A percentile compares a stretch with the other conserved stretches of the same genome.
Conservation (phyloP, 129 eudicot species). For the Arctium minus region DNA sequence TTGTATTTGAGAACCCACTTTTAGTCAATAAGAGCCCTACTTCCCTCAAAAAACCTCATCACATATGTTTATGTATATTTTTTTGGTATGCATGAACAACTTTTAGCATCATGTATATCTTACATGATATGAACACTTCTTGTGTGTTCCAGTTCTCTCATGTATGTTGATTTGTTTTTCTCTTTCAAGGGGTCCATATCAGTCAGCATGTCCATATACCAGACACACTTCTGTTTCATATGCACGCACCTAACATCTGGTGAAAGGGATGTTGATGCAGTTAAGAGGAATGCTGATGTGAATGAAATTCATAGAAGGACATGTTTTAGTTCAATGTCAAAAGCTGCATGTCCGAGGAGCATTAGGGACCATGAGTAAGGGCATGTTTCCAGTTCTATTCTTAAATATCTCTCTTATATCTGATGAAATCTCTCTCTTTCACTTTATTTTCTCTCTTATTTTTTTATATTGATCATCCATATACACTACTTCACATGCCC, state of each 20-base stretch:
- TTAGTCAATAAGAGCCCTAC: too few relatives aligned
- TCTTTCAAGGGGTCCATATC: slow-evolving; percentile 76
- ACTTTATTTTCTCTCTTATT: background rate
- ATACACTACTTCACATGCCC: background rate
- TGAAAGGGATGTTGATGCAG: slow-evolving; percentile 60
- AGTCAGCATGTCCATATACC: slow-evolving; percentile 87
- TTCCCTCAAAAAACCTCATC: too few relatives aligned
- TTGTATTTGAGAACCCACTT: too few relatives aligned
- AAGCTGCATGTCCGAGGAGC: slow-evolving; percentile 47
- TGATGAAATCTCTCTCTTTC: background rate
- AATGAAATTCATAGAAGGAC: slow-evolving; percentile 80
- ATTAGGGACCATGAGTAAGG: slow-evolving; percentile 88
- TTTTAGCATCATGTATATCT: background rate
- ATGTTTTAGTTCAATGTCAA: slow-evolving; percentile 46
- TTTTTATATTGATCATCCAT: background rate
- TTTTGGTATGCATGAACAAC: background rate
- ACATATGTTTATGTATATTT: too few relatives aligned
- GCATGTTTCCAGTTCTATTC: background rate
- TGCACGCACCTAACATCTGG: slow-evolving; percentile 89
- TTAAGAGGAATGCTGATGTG: slow-evolving; percentile 75
- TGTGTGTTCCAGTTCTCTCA: background rate
- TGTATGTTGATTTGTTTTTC: background rate
- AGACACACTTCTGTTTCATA: slow-evolving; percentile 76
- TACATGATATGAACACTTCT: background rate
- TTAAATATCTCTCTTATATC: background rate